These are phyloP conservation scores for Eucalyptus rudis DNA, from an alignment of 345 rosid species.

Conservation along the genomic window DNA sequence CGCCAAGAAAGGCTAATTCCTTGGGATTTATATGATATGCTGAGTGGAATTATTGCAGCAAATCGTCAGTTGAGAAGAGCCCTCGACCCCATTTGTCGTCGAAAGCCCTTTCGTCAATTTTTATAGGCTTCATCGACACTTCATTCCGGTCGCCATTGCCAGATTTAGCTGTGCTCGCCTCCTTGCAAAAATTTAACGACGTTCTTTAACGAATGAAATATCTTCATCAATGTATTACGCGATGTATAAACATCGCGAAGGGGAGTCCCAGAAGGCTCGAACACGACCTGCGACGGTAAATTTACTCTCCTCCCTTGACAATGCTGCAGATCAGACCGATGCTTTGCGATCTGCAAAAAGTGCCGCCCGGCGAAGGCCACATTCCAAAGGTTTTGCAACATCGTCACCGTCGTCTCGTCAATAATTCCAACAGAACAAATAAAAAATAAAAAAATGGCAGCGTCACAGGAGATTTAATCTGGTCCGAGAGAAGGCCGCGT, in stretches of 20 bases:
- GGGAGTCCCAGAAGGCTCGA: not conserved
- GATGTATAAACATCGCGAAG: too few relatives aligned
- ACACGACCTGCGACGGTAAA: too few relatives aligned
- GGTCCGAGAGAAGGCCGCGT: not conserved
- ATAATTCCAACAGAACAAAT: not conserved
- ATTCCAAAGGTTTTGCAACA: not conserved
- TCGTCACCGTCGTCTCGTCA: not conserved
- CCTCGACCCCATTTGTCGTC: not conserved
- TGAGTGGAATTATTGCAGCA: not conserved
- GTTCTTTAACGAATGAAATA: not conserved
- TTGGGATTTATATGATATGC: too few relatives aligned
- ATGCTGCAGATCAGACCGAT: not conserved
- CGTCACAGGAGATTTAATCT: not conserved
- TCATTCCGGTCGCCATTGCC: not conserved
- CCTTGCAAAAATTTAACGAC: not conserved
- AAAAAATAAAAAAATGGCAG: not conserved
- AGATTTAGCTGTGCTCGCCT: not conserved
- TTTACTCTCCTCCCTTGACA: too few relatives aligned
- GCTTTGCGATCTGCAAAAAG: not conserved
- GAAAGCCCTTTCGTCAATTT: not conserved
- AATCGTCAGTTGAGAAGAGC: not conserved
- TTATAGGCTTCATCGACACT: not conserved
- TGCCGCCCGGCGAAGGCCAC: not conserved
- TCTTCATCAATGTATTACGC: not conserved
- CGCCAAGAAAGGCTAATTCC: not conserved